Evolutionary conservation across 2,329 filamentous ascomycete genomes (phyloP), one percentile per base, ranked within the genome.

Genomic region (Fusarium incarnatum): DNA sequence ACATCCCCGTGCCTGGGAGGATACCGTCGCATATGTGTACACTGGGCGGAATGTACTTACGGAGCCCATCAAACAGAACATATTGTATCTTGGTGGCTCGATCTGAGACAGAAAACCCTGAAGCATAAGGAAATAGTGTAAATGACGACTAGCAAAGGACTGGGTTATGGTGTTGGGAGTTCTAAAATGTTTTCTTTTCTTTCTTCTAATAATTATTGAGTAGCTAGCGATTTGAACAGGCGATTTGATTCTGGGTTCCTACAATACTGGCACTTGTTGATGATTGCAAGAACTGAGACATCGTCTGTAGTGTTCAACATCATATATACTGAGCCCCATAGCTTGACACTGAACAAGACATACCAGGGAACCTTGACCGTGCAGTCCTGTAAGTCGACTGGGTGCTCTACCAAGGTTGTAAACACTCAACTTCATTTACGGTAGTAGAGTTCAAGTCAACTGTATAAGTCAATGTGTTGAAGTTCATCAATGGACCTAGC

Each of bases 11-110:
- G 84, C 80, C 10, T 91, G 88, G 88, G 73, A 76, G 4, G 83
- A 86, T 56, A 89, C 87, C 1, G 79, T 88, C n/a, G 78, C 80
- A 6, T 86, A 87, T 70, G 80, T 87, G 27, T 89, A 89, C 73
- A 87, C 84, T 0, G 85, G 85, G 37, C 78, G 82, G 56, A 82
- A 81, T 15, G 79, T 81, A 47, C 64, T 79, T 15, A 86, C 83
- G 2, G 79, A 81, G 13, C 80, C 81, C 4, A 82, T 87, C 46
- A 81, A 75, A 57, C 80, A 85, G 62, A 89, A 89, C 66, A 86
- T 89, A 47, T 54, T 81, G 56, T 85, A 88, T 70, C 77, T 90
- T 7, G 87, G 85, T 6, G 87, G 88, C 4, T 83, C 79, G 49
- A 75, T 82, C 27, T 85, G 71, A 76, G 18, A 20, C 3, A 22